phyloP scores from a whole-genome alignment of 208 protist species.

The Trichomonas tenax region DNA sequence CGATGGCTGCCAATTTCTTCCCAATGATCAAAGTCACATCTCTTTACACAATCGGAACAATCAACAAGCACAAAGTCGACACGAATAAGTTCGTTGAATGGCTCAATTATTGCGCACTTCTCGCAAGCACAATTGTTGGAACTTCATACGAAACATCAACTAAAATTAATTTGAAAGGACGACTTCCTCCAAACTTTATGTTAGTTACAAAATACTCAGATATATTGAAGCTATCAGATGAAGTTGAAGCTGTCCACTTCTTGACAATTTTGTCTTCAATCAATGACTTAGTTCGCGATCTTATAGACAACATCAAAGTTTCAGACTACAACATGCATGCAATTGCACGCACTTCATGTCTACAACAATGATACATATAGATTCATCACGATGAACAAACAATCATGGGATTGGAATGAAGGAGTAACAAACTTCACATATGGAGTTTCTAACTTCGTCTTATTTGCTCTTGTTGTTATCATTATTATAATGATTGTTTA shows the following conservation, averaged over 20 bases:
- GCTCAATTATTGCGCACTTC: neutral
- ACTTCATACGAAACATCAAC: neutral
- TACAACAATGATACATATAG: neutral
- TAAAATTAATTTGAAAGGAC: neutral
- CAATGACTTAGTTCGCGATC: neutral
- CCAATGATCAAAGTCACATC: neutral
- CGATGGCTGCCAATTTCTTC: neutral
- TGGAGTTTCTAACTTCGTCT: neutral
- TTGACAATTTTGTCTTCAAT: neutral
- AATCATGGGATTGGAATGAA: neutral
- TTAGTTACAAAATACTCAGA: neutral
- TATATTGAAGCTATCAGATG: neutral
- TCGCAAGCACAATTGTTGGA: neutral
- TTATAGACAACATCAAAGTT: neutral
- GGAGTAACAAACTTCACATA: neutral
- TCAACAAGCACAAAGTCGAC: neutral
- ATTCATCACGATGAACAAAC: neutral
- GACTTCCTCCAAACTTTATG: neutral
- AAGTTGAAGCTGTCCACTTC: neutral
- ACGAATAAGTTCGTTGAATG: neutral
- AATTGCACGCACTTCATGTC: neutral
- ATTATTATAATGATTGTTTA: neutral
- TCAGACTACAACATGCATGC: neutral
- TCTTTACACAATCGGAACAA: neutral
- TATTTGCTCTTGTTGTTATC: neutral